Evolutionary conservation across 1,284 basidiomycete genomes (phyloP), one percentile per base, ranked within the genome.

Genomic region (Volvariella surrecta): DNA sequence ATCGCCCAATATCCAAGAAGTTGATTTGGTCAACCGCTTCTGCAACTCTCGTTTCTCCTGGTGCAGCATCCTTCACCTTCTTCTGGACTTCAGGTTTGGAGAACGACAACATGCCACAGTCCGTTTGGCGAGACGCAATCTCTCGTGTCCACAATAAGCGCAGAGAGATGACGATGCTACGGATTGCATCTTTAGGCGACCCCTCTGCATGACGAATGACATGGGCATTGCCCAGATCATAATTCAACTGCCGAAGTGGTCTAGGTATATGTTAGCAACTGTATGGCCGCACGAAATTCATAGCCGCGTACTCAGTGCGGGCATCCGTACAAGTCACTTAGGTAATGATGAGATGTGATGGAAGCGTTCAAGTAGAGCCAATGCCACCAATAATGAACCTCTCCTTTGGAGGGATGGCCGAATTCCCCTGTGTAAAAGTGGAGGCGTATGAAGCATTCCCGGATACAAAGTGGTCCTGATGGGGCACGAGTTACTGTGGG

Each of bases 281-380:
- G 18, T 37, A 18, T 34, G 35, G 24, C 6, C 40, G 17, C 1
- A 28, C 31, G 3, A 22, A 37, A 39, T 24, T 19, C 32, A 28
- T 15, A 15, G 11, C 28, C 28, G 48, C 69, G 69, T 66, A 75
- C 75, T 78, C 70, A 48, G 81, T 61, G 40, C 78, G 75, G 42
- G 78, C 76, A 58, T 82, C 81, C 79, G 82, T 83, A 62, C 79
- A 82, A 17, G 77, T 80, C 22, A 80, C 76, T 82, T 47, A 22
- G n/a, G 13, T 8, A 37, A 32, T 35, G 31, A 16, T 9, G 17
- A 21, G 21, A 40, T 30, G 20, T 37, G 19, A 30, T n/a, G 8
- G 34, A 4, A 34, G 16, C 9, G 6, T 1, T n/a, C 24, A 15
- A 43, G 21, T 22, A 15, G 32, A 40, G 24, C 21, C 8, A 16